A percentile compares a stretch with the other conserved stretches of the same genome.
Conservation (phyloP, 2,329 filamentous ascomycete species). For the Pezicula radicicola region DNA sequence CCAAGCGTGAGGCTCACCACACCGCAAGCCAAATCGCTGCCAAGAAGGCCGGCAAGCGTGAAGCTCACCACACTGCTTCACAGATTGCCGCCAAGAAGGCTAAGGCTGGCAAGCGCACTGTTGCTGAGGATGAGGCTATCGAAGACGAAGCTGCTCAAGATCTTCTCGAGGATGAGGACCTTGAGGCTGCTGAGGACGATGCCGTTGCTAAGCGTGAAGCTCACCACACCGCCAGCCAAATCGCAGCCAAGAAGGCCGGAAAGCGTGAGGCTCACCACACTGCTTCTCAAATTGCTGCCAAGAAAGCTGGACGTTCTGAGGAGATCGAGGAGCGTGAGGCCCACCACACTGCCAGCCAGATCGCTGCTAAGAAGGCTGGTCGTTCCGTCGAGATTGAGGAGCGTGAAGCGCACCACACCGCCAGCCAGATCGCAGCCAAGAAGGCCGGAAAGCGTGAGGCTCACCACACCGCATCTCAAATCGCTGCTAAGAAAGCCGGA, state of each 20-base stretch:
- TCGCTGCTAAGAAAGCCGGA: constrained; percentile 17
- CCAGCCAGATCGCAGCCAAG: not conserved
- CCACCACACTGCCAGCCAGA: not conserved
- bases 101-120: not conserved
- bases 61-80: not conserved
- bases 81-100: not conserved
- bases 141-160: constrained; percentile 3
- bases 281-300: constrained; percentile 18
- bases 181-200: not conserved
- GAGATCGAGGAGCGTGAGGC: not conserved
- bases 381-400: not conserved
- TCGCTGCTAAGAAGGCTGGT: not conserved
- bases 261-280: constrained; percentile 12
- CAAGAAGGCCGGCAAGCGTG: constrained; percentile 8
- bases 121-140: not conserved
- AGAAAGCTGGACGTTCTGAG: constrained; percentile 10
- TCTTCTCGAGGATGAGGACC: constrained; percentile 4
- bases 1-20: constrained; percentile 7
- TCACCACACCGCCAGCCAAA: not conserved
- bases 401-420: constrained; percentile 2
- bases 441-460: constrained; percentile 7
- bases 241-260: constrained; percentile 1
- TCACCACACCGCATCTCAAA: constrained; percentile 20
- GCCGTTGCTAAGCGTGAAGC: not conserved
- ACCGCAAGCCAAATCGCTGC: constrained; percentile 5